phyloP scores from a whole-genome alignment of 1,139 yeast species.

The Pichia sp. region DNA sequence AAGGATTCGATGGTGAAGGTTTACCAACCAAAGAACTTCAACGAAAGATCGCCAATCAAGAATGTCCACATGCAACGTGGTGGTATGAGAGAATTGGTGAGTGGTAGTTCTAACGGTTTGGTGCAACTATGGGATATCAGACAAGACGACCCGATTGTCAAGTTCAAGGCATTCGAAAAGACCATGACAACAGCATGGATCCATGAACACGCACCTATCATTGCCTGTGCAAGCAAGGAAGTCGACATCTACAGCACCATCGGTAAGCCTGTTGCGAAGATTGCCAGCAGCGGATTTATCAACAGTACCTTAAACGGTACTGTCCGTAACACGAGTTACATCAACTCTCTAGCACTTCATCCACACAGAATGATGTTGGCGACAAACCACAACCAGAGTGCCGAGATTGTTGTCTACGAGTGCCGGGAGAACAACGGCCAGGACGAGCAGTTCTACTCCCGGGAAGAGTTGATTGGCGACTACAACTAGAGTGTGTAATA shows the following conservation, averaged over 20 bases:
- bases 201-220: constrained; percentile 95
- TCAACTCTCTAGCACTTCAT: constrained; percentile 74
- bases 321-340: constrained; percentile 48
- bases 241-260: constrained; percentile 88
- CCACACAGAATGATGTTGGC: constrained; percentile 97
- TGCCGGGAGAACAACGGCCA: constrained; percentile 37
- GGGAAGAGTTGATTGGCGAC: constrained; percentile 16
- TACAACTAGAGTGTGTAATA: constrained; percentile 9
- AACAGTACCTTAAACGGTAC: constrained; percentile 37
- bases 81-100: constrained; percentile 85
- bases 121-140: constrained; percentile 93
- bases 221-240: constrained; percentile 80
- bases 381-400: constrained; percentile 77
- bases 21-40: constrained; percentile 53
- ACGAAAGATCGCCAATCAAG: constrained; percentile 55
- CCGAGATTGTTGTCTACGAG: constrained; percentile 65
- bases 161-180: constrained; percentile 59
- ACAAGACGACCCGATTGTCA: constrained; percentile 62
- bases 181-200: constrained; percentile 75
- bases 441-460: constrained; percentile 17
- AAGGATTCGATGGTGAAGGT: constrained; percentile 83
- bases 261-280: constrained; percentile 67
- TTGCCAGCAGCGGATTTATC: constrained; percentile 41
- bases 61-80: constrained; percentile 97
- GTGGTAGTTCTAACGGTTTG: constrained; percentile 81